Conservation (phyloP, 495 filamentous ascomycete species). For the Trichoderma virens region DNA sequence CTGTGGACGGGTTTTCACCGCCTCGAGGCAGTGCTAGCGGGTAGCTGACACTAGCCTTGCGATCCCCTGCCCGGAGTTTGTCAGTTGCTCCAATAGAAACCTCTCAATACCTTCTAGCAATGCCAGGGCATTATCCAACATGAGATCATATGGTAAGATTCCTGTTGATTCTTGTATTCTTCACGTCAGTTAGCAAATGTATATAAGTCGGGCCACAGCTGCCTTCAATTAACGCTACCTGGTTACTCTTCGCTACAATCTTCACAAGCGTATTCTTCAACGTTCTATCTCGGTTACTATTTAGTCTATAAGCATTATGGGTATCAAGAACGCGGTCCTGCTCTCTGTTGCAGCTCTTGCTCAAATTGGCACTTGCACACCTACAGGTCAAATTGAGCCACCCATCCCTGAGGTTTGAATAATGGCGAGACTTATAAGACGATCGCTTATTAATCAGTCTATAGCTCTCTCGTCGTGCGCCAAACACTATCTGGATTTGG, state of each 20-base stretch:
- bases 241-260: neutral
- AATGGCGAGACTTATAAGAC: neutral
- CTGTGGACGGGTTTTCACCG: neutral
- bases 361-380: neutral
- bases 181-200: too few species aligned
- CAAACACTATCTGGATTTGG: neutral
- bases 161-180: too few species aligned
- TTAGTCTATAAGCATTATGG: neutral
- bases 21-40: neutral
- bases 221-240: neutral
- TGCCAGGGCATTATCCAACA: too few species aligned
- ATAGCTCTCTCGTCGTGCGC: neutral
- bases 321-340: neutral
- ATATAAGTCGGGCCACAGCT: too few species aligned
- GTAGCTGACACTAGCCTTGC: too few species aligned
- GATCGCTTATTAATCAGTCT: neutral
- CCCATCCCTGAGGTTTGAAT: neutral
- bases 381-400: neutral
- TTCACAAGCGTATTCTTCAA: neutral
- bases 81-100: too few species aligned
- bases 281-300: neutral
- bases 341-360: neutral
- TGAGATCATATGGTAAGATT: too few species aligned
- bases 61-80: too few species aligned
- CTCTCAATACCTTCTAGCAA: too few species aligned